Evolutionary conservation across 1,284 basidiomycete genomes (phyloP), one percentile per base, ranked within the genome.

Genomic region (Cutaneotrichosporon cavernicola): DNA sequence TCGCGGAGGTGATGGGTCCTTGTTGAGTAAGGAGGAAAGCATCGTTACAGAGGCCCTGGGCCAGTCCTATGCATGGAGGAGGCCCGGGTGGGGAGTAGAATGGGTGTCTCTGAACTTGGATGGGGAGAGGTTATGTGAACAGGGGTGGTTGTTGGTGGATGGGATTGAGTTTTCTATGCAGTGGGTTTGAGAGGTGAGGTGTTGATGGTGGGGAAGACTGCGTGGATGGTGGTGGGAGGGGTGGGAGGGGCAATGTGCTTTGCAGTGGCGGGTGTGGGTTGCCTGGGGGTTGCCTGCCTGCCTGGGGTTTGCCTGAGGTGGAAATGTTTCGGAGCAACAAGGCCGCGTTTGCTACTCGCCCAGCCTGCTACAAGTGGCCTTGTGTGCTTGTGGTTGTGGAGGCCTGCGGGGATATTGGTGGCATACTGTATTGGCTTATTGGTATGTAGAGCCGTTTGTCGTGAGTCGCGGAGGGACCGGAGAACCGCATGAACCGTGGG

Each of bases 11-110:
- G 55, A 30, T 5, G 60, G 46, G 21, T 61, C 60, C 18, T 38
- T 61, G 60, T 61, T 61, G 40, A 61, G 60, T 8, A 61, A 53
- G 2, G 40, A 49, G 53, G 60, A 61, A 26, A 61, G 60, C 60
- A 61, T 61, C 40, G 31, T 56, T 43, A 26, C 38, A n/a, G 34
- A 36, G 32, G 10, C 34, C 32, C 34, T 11, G 13, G 32, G 18
- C 34, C 26, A 30, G 49, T 50, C 22, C 51, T 53, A 53, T 53
- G 59, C 51, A 60, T 50, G 51, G 13, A 26, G 36, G 51, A 38
- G 52, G 38, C 16, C 36, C 22, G 36, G 59, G 26, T 11, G 38
- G n/a, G 31, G 13, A 6, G 13, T 10, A 18, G 13, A 53, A n/a
- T n/a, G 43, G 11, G 13, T 38, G 36, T 38, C 16, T 56, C 13